Percentiles rank a stretch among this genome's conserved stretches.
These are phyloP conservation scores for Haplographium delicatum DNA, from an alignment of 495 filamentous ascomycete genomes.

Conservation along the genomic window DNA sequence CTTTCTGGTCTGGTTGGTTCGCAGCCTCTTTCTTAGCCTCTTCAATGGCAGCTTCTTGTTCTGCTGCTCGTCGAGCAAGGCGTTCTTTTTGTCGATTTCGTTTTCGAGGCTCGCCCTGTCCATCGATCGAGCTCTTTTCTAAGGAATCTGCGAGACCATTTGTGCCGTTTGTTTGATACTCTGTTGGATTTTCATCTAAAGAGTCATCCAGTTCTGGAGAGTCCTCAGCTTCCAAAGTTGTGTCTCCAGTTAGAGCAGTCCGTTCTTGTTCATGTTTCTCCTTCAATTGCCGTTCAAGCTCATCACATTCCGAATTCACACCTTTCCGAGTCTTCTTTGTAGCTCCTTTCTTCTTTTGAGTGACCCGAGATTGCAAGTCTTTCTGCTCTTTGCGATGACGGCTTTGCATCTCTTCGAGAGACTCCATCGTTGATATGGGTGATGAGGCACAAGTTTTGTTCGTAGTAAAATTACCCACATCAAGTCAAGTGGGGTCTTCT, in stretches of 20 bases:
- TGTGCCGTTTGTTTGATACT: neutral
- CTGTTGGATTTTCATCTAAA: slow-evolving; percentile 14
- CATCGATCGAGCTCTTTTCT: slow-evolving; percentile 13
- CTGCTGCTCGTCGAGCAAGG: slow-evolving; percentile 80
- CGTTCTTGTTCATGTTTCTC: slow-evolving; percentile 64
- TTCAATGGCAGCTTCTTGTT: slow-evolving; percentile 61
- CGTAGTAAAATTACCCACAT: no score
- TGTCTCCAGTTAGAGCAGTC: slow-evolving; percentile 45
- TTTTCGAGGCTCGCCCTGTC: slow-evolving; percentile 58
- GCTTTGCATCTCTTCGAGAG: slow-evolving; percentile 67
- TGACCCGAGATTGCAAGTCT: slow-evolving; percentile 77
- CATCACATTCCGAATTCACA: slow-evolving; percentile 77
- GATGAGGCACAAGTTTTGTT: no score
- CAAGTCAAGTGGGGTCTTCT: no score
- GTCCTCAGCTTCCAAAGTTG: slow-evolving; percentile 14
- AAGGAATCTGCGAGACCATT: slow-evolving; percentile 12
- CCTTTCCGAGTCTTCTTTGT: slow-evolving; percentile 94
- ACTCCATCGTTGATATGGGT: slow-evolving; percentile 29
- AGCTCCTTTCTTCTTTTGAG: slow-evolving; percentile 91
- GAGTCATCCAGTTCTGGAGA: slow-evolving; percentile 13
- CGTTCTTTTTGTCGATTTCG: slow-evolving; percentile 88
- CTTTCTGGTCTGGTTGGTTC: slow-evolving; percentile 66
- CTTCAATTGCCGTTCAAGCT: slow-evolving; percentile 62
- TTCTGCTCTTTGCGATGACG: slow-evolving; percentile 85
- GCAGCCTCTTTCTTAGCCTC: slow-evolving; percentile 71